Evolutionary conservation across 495 filamentous ascomycete species (phyloP), one percentile per base, ranked within the genome.

Genomic region (Pyrenula massariospora): DNA sequence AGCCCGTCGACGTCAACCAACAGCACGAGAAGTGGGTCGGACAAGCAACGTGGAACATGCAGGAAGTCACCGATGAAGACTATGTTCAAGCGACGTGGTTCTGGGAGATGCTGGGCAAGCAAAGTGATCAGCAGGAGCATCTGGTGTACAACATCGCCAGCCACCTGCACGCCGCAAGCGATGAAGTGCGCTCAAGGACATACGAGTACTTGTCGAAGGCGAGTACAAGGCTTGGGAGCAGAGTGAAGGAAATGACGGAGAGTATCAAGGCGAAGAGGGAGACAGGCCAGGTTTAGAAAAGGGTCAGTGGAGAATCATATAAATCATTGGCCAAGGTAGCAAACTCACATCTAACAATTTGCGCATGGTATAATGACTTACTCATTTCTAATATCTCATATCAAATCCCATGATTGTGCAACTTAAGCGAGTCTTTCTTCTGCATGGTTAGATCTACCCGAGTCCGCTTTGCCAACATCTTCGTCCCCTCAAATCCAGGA

Each of bases 81-180:
- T 87, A 78, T 62, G 80, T 83, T 53, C 83, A 87, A 65, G 76
- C 84, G 31, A 77, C 75, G 54, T 77, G 72, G 5, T 71, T 87
- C 42, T 87, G 84, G 84, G 70, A 83, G 54, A 82, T 87, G n/a
- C 71, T 88, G 22, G 83, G 83, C 52, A 73, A 73, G 23, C 73
- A 72, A 36, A 70, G 73, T 0, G 84, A 81, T 2, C 83, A 86
- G 64, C 84, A 88, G 70, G 78, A 84, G 15, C 84, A 84, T 63
- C 84, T 86, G 57, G 69, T 88, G 48, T 60, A 70, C 49, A 88
- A 87, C 59, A 75, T 87, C 54, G 72, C 78, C n/a, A 75, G 71
- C 15, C 75, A 79, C 59, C 59, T 82, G 15, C 69, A 65, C 52
- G 67, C 65, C 58, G 76, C 77, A 15, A 72, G 76, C 55, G 65